Conservation (phyloP, 1,139 yeast genomes). For the Geotrichum klebahnii region DNA sequence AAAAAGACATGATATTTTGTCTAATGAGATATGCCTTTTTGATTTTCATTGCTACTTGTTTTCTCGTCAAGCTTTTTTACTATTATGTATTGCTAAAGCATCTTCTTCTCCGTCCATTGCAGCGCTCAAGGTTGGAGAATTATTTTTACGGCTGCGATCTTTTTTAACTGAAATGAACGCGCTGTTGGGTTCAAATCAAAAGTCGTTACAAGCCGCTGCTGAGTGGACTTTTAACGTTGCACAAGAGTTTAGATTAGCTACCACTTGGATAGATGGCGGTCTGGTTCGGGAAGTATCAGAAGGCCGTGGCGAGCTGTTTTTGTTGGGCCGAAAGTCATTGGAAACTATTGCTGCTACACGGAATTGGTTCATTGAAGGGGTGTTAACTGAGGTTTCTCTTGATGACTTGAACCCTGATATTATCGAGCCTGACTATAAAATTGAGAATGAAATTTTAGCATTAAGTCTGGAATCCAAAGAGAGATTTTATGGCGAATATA, state of each 20-base stretch:
- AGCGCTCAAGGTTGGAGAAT: slow-evolving; percentile 34
- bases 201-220: slow-evolving; percentile 30
- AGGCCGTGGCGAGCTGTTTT: slow-evolving; percentile 41
- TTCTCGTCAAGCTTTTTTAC: slow-evolving; percentile 42
- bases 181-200: slow-evolving; percentile 30
- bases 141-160: slow-evolving; percentile 37
- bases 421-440: slow-evolving; percentile 24
- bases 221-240: slow-evolving; percentile 39
- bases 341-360: slow-evolving; percentile 37
- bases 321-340: slow-evolving; percentile 38
- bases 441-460: slow-evolving; percentile 23
- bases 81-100: slow-evolving; percentile 33
- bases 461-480: slow-evolving; percentile 31
- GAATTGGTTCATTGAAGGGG: slow-evolving; percentile 44
- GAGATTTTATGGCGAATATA: slow-evolving; percentile 38
- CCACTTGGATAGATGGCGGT: slow-evolving; percentile 29
- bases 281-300: slow-evolving; percentile 36
- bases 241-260: slow-evolving; percentile 34
- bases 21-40: slow-evolving; percentile 40
- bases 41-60: slow-evolving; percentile 44
- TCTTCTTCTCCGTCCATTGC: slow-evolving; percentile 42
- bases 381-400: slow-evolving; percentile 42
- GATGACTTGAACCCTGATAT: slow-evolving; percentile 24
- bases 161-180: slow-evolving; percentile 45
- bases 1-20: slow-evolving; percentile 39